Percentiles rank a stretch among this genome's conserved stretches.
phyloP scores from a whole-genome alignment of 192 early-diverging fungal genomes.

The Mortierella claussenii region DNA sequence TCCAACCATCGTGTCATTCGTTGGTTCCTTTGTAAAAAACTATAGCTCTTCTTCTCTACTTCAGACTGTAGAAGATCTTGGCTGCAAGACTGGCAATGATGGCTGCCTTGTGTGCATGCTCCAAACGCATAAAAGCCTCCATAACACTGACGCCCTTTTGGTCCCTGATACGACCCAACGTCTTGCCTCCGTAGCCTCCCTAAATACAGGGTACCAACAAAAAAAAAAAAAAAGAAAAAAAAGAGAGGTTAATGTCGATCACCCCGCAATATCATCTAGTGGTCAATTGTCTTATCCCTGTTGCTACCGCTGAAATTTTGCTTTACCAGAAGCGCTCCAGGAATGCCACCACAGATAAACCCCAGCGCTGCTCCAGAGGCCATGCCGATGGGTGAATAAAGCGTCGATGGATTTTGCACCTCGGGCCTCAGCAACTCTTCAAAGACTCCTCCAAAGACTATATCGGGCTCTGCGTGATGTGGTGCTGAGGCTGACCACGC shows the following conservation, averaged over 20 bases:
- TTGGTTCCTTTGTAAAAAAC: too few relatives aligned
- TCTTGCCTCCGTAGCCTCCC: slow-evolving; percentile 70
- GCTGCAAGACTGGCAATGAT: slow-evolving; percentile 63
- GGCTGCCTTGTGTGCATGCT: slow-evolving; percentile 66
- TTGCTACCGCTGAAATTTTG: not conserved
- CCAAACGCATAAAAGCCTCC: slow-evolving; percentile 65
- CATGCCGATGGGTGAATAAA: slow-evolving; percentile 75
- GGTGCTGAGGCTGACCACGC: slow-evolving; percentile 14
- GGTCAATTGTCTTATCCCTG: too few relatives aligned
- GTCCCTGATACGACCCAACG: slow-evolving; percentile 73
- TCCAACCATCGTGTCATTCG: too few relatives aligned
- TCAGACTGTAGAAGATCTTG: slow-evolving; percentile 48
- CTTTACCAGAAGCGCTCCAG: slow-evolving; percentile 63
- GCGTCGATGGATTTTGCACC: slow-evolving; percentile 66
- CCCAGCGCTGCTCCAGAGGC: slow-evolving; percentile 79
- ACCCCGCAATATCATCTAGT: too few relatives aligned
- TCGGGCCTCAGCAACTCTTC: slow-evolving; percentile 84
- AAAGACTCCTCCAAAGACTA: slow-evolving; percentile 82
- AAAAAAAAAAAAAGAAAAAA: slow-evolving; percentile 3
- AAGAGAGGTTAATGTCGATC: not conserved
- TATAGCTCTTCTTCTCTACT: too few relatives aligned
- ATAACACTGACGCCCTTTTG: slow-evolving; percentile 70
- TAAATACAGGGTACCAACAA: slow-evolving; percentile 24
- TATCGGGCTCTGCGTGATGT: slow-evolving; percentile 64
- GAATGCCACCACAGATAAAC: slow-evolving; percentile 72